Base-by-base conservation (phyloP, 1,284 basidiomycete species). In the Tilletia caries region DNA sequence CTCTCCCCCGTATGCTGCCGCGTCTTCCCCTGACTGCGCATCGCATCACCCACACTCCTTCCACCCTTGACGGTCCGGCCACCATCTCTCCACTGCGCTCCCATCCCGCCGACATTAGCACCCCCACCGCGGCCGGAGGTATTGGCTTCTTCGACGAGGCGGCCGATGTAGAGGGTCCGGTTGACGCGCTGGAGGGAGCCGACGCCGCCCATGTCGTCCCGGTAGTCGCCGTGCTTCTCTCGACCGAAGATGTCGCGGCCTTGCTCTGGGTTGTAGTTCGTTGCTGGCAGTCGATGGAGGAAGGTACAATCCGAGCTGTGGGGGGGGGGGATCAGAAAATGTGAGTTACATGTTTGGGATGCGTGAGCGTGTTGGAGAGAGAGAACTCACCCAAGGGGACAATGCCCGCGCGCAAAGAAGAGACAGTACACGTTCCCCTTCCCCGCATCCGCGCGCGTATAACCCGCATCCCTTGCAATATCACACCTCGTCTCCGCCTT, bases 131-230 rank as follows among this genome's bases (percentile, higher is more conserved):
- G 69, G 20, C 68, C 70, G 13, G 65, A 71, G 2, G 75, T 67
- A 13, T 73, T 70, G 1, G 75, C 71, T 68, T 82, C 81, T 67
- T 82, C 81, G 67, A 76, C 74, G 44, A 99, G 93, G 73, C 93
- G 88, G 1, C 94, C 95, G 60, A 99, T 89, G 83, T 98, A 99
- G 23, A 99, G 84, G 54, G 96, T 98, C 71, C 95, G 86, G 83
- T 98, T 99, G 83, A 93, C 89, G 50, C 94, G 86, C 80, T 91
- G 92, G 85, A 98, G 97, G 68, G 92, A 93, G 25, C 95, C 95
- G 29, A 98, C 95, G 83, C 95, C 95, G 76, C 95, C 96, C 95
- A 99, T 98, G 84, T 99, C 96, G 83, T 99, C 95, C 74, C 95
- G 87, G 85, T 98, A 99, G 83, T 95, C 93, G 0, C 94, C 87